These are phyloP conservation scores for Tanacetum coccineum DNA, from an alignment of 129 eudicot species.

Conservation along the genomic window DNA sequence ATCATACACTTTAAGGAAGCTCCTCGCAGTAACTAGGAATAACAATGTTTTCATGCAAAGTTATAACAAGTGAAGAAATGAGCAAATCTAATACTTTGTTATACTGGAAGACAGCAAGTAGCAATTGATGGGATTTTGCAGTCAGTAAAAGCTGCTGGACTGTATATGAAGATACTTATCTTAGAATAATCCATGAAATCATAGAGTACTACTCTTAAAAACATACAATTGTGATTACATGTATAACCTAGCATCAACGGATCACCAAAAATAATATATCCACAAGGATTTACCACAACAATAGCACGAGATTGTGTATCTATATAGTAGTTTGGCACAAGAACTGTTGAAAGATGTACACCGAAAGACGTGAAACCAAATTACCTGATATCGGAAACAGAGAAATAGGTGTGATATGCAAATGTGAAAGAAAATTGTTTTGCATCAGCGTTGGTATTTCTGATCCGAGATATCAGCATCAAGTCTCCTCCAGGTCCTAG, in stretches of 20 bases:
- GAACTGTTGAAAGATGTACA: neutral
- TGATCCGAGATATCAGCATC: slow-evolving; percentile 81
- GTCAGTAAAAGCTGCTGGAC: neutral
- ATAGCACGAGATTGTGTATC: neutral
- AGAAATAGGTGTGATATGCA: slow-evolving; percentile 88
- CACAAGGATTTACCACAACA: neutral
- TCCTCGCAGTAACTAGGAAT: neutral
- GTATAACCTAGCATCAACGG: slow-evolving; percentile 11
- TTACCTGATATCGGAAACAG: slow-evolving; percentile 95
- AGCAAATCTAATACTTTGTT: neutral
- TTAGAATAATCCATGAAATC: neutral
- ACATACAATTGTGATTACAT: neutral
- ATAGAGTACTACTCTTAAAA: too few relatives aligned
- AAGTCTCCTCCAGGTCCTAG: slow-evolving; percentile 89
- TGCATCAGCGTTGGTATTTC: slow-evolving; percentile 67
- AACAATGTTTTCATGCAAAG: neutral
- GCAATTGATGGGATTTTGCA: neutral
- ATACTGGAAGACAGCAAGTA: neutral
- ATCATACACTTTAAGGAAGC: neutral
- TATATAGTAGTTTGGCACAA: slow-evolving; percentile 1
- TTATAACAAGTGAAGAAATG: neutral
- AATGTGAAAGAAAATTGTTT: slow-evolving; percentile 78
- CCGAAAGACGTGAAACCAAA: slow-evolving; percentile 9
- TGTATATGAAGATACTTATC: neutral
- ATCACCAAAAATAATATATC: slow-evolving; percentile 14